Base-by-base conservation (phyloP, 2,329 filamentous ascomycete species). In the Aspergillus pseudotamarii region DNA sequence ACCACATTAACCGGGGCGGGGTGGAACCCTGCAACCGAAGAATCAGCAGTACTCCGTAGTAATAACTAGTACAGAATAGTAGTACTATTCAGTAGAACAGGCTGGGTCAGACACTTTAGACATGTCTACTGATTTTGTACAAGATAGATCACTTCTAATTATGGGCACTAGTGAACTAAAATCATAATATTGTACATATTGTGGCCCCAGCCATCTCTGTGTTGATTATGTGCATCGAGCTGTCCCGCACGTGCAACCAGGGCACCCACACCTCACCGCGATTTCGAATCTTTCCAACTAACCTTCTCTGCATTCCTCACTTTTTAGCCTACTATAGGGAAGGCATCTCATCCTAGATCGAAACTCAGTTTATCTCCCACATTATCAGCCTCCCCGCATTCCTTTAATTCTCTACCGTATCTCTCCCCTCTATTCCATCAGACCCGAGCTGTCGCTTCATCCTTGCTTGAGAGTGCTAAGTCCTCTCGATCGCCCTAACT, bases 391-490 rank as follows among this genome's bases (percentile, higher is more conserved):
- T 34, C 32, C 51, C 51, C 51, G 51, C 51, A 55, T 55, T 55
- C 34, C 34, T 38, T 23, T 6, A n/a, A 32, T 51, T 21, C 32
- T 23, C 4, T 19, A 46, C 30, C 23, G 34, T 55, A 23, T 36
- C 21, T 14, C n/a, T 28, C 32, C 41, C 26, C 26, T 53, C 34
- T 55, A 55, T 55, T 26, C 36, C n/a, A 53, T 32, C 57, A 19
- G 8, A 50, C 58, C 56, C 30, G 41, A 32, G 16, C 59, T 32
- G 45, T 30, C 38, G 38, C 55, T 34, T 46, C 57, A 60, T 62
- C 65, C 60, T 57, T 46, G 62, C 58, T 66, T 45, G 66, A 66
- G 45, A 14, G 63, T 67, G 65, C 68, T 72, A 64, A 61, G 62
- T 34, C 61, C 48, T 63, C 51, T 55, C 45, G 55, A 68, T 69